Conservation (phyloP, 2,329 filamentous ascomycete species). For the Cercospora sojina region DNA sequence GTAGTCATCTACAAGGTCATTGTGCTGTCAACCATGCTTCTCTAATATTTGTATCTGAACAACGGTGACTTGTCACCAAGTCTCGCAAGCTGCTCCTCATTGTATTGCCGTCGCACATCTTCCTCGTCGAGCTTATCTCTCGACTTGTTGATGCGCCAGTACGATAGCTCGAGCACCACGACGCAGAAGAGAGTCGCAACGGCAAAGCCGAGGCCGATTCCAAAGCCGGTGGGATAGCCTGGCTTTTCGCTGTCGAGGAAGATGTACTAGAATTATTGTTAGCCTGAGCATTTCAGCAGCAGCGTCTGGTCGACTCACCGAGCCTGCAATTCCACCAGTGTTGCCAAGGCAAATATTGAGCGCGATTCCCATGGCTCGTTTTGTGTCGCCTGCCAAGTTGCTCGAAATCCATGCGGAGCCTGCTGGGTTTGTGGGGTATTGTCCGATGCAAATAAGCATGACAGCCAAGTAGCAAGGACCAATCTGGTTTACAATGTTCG, state of each 20-base stretch:
- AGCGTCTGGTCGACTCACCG: neutral
- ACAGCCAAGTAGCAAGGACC: neutral
- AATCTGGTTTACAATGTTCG: neutral
- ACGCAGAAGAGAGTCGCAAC: slow-evolving; percentile 22
- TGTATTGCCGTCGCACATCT: slow-evolving; percentile 33
- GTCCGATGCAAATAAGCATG: neutral
- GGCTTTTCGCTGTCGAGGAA: neutral
- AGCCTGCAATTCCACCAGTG: neutral
- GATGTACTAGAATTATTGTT: neutral
- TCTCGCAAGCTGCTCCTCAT: slow-evolving; percentile 34
- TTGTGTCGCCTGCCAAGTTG: neutral
- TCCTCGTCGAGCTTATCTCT: slow-evolving; percentile 35
- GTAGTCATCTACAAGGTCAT: neutral
- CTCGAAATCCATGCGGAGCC: neutral
- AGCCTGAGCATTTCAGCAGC: neutral
- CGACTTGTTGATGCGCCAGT: slow-evolving; percentile 38
- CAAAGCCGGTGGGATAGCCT: neutral
- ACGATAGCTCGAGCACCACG: slow-evolving; percentile 32
- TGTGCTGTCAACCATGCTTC: neutral
- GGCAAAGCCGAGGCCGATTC: neutral
- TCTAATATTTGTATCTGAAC: slow-evolving; percentile 34
- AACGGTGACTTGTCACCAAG: slow-evolving; percentile 42
- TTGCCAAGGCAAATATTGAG: neutral
- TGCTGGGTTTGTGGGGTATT: neutral
- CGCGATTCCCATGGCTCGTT: neutral